Evolutionary conservation across 2,329 filamentous ascomycete species (phyloP).

Genomic region (Hawksworthiomyces lignivorus): DNA sequence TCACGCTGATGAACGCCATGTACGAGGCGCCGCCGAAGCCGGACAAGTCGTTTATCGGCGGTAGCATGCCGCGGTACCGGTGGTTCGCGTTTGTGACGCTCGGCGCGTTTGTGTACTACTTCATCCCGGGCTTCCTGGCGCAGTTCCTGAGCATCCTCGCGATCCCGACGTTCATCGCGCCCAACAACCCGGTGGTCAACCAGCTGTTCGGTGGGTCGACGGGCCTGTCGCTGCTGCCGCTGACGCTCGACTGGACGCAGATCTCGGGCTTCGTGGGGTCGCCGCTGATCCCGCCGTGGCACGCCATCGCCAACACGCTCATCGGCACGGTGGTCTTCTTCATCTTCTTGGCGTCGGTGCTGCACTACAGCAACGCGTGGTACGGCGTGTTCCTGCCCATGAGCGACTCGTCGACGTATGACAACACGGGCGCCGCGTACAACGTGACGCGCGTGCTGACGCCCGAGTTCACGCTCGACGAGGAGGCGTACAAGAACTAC

Average conservation of each 20-base stretch:
- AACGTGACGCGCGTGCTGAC: conserved; percentile 58
- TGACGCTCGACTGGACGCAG: conserved; percentile 50
- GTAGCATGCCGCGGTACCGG: conserved; percentile 51
- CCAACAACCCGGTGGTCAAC: conserved; percentile 38
- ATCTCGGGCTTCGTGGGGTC: conserved; percentile 61
- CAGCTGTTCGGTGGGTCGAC: conserved; percentile 42
- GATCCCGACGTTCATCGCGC: conserved; percentile 40
- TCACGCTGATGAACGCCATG: conserved; percentile 64
- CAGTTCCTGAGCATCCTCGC: conserved; percentile 40
- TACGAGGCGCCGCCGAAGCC: conserved; percentile 50
- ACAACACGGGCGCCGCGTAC: conserved; percentile 59
- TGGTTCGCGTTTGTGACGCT: conserved; percentile 36
- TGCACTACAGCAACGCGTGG: conserved; percentile 62
- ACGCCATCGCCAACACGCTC: conserved; percentile 65
- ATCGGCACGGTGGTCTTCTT: conserved; percentile 61
- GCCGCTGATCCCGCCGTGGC: conserved; percentile 63
- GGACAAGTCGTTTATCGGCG: conserved; percentile 50
- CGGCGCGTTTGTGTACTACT: conserved; percentile 43
- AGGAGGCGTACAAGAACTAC: conserved; percentile 56
- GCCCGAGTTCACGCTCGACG: conserved; percentile 53
- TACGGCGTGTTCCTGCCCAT: conserved; percentile 60
- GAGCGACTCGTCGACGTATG: conserved; percentile 62
- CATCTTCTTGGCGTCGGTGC: conserved; percentile 46
- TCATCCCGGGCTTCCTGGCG: conserved; percentile 43
- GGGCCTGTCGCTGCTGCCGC: conserved; percentile 33